A percentile compares a stretch with the other conserved stretches of the same genome.
Evolutionary conservation across 2,329 filamentous ascomycete species (phyloP).

Genomic region (Pseudocercospora macadamiae): DNA sequence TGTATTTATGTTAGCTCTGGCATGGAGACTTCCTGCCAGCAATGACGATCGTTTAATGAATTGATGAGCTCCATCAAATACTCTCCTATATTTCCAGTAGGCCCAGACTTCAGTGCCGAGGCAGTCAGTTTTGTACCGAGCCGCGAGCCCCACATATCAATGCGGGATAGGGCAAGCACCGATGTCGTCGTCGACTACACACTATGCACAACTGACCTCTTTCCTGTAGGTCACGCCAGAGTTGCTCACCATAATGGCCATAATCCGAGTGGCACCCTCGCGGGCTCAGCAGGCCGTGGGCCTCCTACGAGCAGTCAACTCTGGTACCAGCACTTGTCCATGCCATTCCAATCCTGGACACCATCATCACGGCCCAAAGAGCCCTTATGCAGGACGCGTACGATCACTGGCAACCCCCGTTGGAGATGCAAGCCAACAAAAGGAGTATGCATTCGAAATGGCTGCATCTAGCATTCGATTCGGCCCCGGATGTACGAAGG

Average conservation of each 20-base stretch:
- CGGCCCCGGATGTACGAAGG: conserved; percentile 87
- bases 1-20: conserved; percentile 1
- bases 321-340: conserved; percentile 81
- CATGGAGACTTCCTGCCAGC: not conserved
- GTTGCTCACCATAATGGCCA: conserved; percentile 35
- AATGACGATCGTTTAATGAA: not conserved
- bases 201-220: too few relatives aligned
- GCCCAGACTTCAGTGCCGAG: not conserved
- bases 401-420: conserved; percentile 72
- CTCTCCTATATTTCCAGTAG: too few relatives aligned
- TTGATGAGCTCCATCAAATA: too few relatives aligned
- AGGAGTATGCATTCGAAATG: conserved; percentile 99
- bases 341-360: conserved; percentile 89
- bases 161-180: not conserved
- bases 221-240: not conserved
- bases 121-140: not conserved
- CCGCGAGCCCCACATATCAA: not conserved
- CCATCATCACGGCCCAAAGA: conserved; percentile 53
- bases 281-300: conserved; percentile 65
- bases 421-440: conserved; percentile 67
- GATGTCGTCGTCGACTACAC: conserved; percentile 7
- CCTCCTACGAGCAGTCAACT: conserved; percentile 83
- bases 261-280: conserved; percentile 47
- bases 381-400: conserved; percentile 58
- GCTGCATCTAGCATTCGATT: conserved; percentile 93